phyloP scores from a whole-genome alignment of 2,329 filamentous ascomycete species.

The Neofusicoccum sp. region DNA sequence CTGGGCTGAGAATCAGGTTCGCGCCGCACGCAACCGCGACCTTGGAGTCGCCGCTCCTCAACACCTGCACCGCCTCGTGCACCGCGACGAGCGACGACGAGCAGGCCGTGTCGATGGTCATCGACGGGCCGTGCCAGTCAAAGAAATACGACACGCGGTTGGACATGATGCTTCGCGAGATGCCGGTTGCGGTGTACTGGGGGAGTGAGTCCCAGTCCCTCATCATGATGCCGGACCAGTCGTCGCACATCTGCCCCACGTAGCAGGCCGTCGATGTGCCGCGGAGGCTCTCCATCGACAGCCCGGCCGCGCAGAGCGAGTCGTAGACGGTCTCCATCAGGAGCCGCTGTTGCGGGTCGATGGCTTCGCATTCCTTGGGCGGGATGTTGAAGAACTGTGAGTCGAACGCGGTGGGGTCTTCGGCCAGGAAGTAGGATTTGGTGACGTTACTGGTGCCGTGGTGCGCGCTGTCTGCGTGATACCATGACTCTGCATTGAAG shows the following conservation, averaged over 20 bases:
- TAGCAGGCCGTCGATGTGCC: slow-evolving; percentile 16
- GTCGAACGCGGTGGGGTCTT: slow-evolving; percentile 20
- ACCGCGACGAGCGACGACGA: slow-evolving; percentile 33
- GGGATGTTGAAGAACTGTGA: slow-evolving; percentile 23
- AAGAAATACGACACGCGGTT: slow-evolving; percentile 41
- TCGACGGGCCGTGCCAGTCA: slow-evolving; percentile 34
- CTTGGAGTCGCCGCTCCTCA: slow-evolving; percentile 18
- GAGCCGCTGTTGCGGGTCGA: slow-evolving; percentile 21
- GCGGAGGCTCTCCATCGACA: slow-evolving; percentile 4
- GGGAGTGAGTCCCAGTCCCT: slow-evolving; percentile 17
- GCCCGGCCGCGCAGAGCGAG: slow-evolving; percentile 13
- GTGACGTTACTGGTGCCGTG: slow-evolving; percentile 11
- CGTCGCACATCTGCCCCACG: background rate
- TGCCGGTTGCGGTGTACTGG: slow-evolving; percentile 28
- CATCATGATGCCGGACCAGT: background rate
- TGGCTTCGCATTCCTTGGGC: slow-evolving; percentile 17
- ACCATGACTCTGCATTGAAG: slow-evolving; percentile 30
- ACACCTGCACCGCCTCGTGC: slow-evolving; percentile 22
- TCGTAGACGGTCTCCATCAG: slow-evolving; percentile 22
- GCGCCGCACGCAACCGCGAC: slow-evolving; percentile 22
- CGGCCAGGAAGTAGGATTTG: slow-evolving; percentile 19
- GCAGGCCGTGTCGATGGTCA: slow-evolving; percentile 42
- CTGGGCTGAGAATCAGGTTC: slow-evolving; percentile 27
- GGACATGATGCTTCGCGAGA: slow-evolving; percentile 30
- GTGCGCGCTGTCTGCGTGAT: slow-evolving; percentile 19